phyloP scores from a whole-genome alignment of 2,329 filamentous ascomycete genomes.

The Peltaster fructicola region DNA sequence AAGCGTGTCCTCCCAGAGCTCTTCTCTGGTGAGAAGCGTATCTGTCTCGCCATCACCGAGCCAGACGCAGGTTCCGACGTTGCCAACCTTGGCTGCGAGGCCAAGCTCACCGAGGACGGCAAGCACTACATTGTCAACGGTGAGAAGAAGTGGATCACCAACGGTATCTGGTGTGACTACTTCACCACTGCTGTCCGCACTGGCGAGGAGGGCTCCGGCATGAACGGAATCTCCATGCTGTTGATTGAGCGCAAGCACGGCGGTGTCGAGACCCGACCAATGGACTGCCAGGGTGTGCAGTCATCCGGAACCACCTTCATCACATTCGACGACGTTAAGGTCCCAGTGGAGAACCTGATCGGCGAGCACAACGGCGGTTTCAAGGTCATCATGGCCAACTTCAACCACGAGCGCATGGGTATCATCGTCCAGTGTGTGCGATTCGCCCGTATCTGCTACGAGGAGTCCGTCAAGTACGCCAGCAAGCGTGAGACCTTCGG shows the following conservation, averaged over 20 bases:
- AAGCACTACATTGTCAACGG: constrained; percentile 99
- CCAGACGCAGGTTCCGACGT: constrained; percentile 88
- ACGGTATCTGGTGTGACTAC: constrained; percentile 75
- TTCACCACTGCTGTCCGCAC: constrained; percentile 95
- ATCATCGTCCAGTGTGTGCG: constrained; percentile 96
- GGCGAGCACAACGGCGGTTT: constrained; percentile 98
- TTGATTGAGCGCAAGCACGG: constrained; percentile 75
- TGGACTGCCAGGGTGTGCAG: constrained; percentile 99
- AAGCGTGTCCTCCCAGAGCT: constrained; percentile 81
- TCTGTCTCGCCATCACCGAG: constrained; percentile 94
- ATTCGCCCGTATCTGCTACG: constrained; percentile 92
- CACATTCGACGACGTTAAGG: constrained; percentile 97
- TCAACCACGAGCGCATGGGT: constrained; percentile 97
- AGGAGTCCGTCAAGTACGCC: constrained; percentile 90
- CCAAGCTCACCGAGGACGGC: constrained; percentile 82
- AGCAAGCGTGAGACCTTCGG: constrained; percentile 95
- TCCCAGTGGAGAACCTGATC: constrained; percentile 95
- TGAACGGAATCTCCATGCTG: constrained; percentile 81
- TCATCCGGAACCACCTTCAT: constrained; percentile 90
- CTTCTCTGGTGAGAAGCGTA: constrained; percentile 82
- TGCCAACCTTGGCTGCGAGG: constrained; percentile 87
- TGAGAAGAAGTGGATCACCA: constrained; percentile 99
- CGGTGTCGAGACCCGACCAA: constrained; percentile 79
- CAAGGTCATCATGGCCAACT: constrained; percentile 98
- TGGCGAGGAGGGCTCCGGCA: constrained; percentile 50